These are phyloP conservation scores for Pinus tabuliformis DNA, from an alignment of 75 land plant species.

Conservation along the genomic window DNA sequence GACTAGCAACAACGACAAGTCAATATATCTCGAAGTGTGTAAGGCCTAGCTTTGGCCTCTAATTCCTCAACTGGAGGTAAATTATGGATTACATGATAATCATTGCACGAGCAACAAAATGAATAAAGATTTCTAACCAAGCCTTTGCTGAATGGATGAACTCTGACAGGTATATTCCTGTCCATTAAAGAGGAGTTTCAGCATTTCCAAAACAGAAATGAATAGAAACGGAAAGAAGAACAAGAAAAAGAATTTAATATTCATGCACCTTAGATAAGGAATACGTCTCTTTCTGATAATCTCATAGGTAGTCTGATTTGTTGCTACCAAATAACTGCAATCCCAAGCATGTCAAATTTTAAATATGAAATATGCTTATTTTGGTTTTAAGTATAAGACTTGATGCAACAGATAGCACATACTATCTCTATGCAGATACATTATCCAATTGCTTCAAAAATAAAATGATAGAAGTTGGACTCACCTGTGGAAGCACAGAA, in stretches of 20 bases:
- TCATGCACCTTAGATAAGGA: slow-evolving; percentile 61
- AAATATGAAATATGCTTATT: neutral
- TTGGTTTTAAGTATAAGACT: no score
- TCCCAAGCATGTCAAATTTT: neutral
- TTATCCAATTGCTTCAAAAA: neutral
- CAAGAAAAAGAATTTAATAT: neutral
- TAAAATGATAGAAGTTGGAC: neutral
- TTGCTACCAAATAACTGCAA: slow-evolving; percentile 69
- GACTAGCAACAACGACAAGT: slow-evolving; percentile 61
- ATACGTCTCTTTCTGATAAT: slow-evolving; percentile 77
- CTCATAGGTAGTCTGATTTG: slow-evolving; percentile 96
- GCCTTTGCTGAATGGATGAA: slow-evolving; percentile 83
- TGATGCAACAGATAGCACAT: neutral
- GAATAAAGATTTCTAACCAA: slow-evolving; percentile 53
- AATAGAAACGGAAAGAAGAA: neutral
- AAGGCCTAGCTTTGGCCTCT: slow-evolving; percentile 54
- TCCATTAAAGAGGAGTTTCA: neutral
- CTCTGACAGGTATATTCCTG: slow-evolving; percentile 67
- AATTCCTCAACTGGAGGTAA: slow-evolving; percentile 57
- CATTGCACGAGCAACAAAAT: slow-evolving; percentile 57
- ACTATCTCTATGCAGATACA: no score
- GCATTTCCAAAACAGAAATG: neutral
- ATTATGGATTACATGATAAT: slow-evolving; percentile 39
- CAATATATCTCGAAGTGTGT: slow-evolving; percentile 56
- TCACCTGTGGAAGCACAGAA: slow-evolving; percentile 77